Evolutionary conservation across 2,329 filamentous ascomycete species (phyloP).

Genomic region (Hypoxylon sp.): DNA sequence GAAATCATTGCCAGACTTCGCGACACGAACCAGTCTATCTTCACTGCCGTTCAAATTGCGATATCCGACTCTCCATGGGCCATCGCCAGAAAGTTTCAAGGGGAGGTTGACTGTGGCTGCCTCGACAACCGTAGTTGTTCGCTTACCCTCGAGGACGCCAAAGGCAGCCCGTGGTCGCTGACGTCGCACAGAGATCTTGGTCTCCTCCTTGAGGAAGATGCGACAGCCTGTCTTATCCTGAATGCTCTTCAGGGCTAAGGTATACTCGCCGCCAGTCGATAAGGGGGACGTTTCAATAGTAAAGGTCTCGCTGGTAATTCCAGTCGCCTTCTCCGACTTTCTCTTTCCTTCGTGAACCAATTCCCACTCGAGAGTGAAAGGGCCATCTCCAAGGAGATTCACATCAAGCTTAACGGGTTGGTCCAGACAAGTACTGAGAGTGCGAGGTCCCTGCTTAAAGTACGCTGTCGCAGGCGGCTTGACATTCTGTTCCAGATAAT

Average conservation of each 20-base stretch:
- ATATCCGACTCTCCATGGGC: slow-evolving; percentile 86
- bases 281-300: slow-evolving; percentile 83
- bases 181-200: slow-evolving; percentile 87
- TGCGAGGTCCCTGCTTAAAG: slow-evolving; percentile 68
- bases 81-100: slow-evolving; percentile 85
- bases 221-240: slow-evolving; percentile 90
- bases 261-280: slow-evolving; percentile 89
- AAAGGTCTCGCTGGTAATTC: slow-evolving; percentile 74
- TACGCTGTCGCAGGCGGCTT: slow-evolving; percentile 91
- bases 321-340: slow-evolving; percentile 74
- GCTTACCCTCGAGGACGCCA: slow-evolving; percentile 85
- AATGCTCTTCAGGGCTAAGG: slow-evolving; percentile 85
- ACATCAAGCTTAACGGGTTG: slow-evolving; percentile 83
- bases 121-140: slow-evolving; percentile 81
- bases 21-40: slow-evolving; percentile 52
- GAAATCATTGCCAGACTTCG: slow-evolving; percentile 72
- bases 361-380: slow-evolving; percentile 93
- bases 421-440: slow-evolving; percentile 83
- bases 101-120: slow-evolving; percentile 81
- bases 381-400: slow-evolving; percentile 82
- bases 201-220: slow-evolving; percentile 85
- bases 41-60: slow-evolving; percentile 73
- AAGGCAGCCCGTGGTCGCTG: slow-evolving; percentile 91
- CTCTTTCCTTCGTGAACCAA: slow-evolving; percentile 90
- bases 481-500: slow-evolving; percentile 83